These are phyloP conservation scores for Fusarium tuaranense DNA, from an alignment of 2,329 filamentous ascomycete species.

Conservation along the genomic window DNA sequence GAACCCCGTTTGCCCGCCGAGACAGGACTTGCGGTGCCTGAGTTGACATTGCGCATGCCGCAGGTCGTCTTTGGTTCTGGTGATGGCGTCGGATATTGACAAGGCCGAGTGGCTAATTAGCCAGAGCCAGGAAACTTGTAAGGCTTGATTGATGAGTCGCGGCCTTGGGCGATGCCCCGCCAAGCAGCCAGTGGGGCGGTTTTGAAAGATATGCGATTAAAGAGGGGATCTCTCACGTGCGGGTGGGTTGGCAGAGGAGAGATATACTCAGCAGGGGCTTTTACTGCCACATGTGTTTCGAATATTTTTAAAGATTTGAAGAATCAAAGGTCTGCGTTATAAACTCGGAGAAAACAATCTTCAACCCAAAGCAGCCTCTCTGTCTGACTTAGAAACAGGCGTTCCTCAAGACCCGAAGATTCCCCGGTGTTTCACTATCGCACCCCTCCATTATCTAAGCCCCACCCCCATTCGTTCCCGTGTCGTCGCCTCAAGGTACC, in stretches of 20 bases:
- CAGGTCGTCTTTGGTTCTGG: constrained; percentile 25
- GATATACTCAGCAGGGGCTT: background rate
- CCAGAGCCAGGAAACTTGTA: constrained; percentile 30
- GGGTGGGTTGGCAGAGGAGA: background rate
- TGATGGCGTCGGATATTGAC: constrained; percentile 32
- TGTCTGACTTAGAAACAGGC: background rate
- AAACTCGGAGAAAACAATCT: background rate
- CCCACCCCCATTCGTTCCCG: constrained; percentile 44
- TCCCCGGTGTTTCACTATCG: constrained; percentile 46
- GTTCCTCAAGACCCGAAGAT: constrained; percentile 41
- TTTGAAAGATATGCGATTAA: constrained; percentile 46
- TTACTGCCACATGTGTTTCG: background rate
- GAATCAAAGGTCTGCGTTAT: background rate
- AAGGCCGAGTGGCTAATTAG: constrained; percentile 27
- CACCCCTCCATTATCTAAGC: constrained; percentile 46
- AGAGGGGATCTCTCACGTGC: constrained; percentile 32
- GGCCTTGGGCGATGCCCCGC: constrained; percentile 43
- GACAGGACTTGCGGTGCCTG: constrained; percentile 51
- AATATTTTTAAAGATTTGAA: background rate
- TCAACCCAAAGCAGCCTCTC: background rate
- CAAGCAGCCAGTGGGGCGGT: constrained; percentile 40
- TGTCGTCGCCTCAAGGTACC: constrained; percentile 36
- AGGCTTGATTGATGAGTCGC: constrained; percentile 47
- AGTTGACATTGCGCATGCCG: constrained; percentile 53
- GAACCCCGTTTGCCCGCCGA: constrained; percentile 50